Evolutionary conservation across 441 rosid species (phyloP).

Genomic region (Pelargonium cotyledonis): DNA sequence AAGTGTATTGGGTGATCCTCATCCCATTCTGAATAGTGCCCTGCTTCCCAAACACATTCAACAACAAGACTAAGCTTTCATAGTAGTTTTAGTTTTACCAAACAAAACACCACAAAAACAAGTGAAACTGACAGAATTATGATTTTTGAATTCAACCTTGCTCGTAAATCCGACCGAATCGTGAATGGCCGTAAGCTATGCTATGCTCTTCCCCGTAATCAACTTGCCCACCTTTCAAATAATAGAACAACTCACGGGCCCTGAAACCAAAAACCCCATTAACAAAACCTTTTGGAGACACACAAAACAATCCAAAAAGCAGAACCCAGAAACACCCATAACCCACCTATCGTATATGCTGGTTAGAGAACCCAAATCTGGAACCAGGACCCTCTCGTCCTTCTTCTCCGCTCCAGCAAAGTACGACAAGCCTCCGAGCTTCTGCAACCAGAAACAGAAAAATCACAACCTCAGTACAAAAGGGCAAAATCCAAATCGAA

Average conservation of each 20-base stretch:
- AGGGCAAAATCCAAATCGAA: background rate
- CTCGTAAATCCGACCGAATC: slow-evolving; percentile 67
- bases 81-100: background rate
- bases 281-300: background rate
- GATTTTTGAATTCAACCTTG: slow-evolving; percentile 34
- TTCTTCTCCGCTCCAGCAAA: slow-evolving; percentile 97
- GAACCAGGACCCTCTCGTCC: slow-evolving; percentile 87
- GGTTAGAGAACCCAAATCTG: slow-evolving; percentile 92
- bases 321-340: slow-evolving; percentile 5
- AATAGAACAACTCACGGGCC: slow-evolving; percentile 90
- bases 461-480: slow-evolving; percentile 18
- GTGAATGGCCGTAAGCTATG: slow-evolving; percentile 72
- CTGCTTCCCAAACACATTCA: slow-evolving; percentile 31
- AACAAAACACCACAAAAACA: slow-evolving; percentile 1
- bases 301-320: background rate
- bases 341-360: slow-evolving; percentile 77
- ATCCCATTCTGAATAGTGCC: slow-evolving; percentile 87
- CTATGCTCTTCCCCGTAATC: slow-evolving; percentile 94
- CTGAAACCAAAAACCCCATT: slow-evolving; percentile 35
- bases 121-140: background rate
- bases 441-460: slow-evolving; percentile 32
- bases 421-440: slow-evolving; percentile 82
- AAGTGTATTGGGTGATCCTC: slow-evolving; percentile 89
- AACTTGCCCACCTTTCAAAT: slow-evolving; percentile 82
- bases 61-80: slow-evolving; percentile 17